A percentile compares a stretch with the other conserved stretches of the same genome.
These are phyloP conservation scores for Erodium moschatum DNA, from an alignment of 441 rosid genomes.

Conservation along the genomic window DNA sequence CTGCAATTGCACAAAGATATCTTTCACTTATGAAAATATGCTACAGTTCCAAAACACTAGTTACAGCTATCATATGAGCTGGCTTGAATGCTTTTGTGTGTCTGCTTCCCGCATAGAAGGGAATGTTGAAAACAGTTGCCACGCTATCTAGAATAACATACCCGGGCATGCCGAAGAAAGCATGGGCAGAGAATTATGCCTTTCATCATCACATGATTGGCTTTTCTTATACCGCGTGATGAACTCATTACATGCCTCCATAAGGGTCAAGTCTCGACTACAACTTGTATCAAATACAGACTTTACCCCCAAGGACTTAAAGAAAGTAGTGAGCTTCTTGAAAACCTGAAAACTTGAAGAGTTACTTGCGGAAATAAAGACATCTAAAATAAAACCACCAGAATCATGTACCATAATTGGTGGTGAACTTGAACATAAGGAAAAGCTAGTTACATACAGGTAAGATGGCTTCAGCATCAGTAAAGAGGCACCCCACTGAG, in stretches of 20 bases:
- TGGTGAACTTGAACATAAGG: background rate
- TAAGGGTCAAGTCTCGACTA: slow-evolving; percentile 65
- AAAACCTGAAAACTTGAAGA: slow-evolving; percentile 39
- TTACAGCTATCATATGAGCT: background rate
- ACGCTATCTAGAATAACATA: slow-evolving; percentile 17
- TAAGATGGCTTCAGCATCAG: background rate
- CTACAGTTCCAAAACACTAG: background rate
- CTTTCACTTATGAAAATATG: background rate
- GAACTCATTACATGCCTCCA: slow-evolving; percentile 83
- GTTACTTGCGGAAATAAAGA: slow-evolving; percentile 11
- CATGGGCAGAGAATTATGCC: slow-evolving; percentile 49
- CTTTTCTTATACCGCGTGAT: slow-evolving; percentile 51
- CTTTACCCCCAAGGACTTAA: slow-evolving; percentile 75
- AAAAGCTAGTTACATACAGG: slow-evolving; percentile 8
- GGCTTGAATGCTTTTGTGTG: background rate
- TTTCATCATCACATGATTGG: slow-evolving; percentile 30
- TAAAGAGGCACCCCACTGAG: background rate
- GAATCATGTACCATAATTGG: background rate
- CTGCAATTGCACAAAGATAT: slow-evolving; percentile 32
- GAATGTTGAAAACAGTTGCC: background rate
- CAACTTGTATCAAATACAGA: slow-evolving; percentile 76
- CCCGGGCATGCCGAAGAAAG: slow-evolving; percentile 93
- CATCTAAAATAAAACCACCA: background rate
- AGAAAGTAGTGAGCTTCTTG: slow-evolving; percentile 66
- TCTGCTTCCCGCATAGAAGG: too few relatives aligned